These are phyloP conservation scores for Hyphopichia khmerensis DNA, from an alignment of 1,139 yeast species.

Conservation along the genomic window DNA sequence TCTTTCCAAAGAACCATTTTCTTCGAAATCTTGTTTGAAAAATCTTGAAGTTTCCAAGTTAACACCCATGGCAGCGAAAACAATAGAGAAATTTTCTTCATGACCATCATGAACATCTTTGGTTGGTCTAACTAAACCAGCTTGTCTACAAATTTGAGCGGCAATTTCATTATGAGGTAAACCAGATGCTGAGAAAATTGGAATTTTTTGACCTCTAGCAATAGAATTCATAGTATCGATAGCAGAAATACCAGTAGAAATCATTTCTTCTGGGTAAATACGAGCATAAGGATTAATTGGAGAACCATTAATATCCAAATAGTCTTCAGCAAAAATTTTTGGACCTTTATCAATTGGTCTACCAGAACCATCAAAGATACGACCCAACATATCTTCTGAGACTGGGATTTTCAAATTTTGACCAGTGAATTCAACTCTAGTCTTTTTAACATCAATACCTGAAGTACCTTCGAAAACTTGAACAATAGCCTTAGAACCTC, in stretches of 20 bases:
- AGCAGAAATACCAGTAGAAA: slow-evolving; percentile 96
- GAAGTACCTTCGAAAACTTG: slow-evolving; percentile 99
- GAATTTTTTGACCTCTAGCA: slow-evolving; percentile 99
- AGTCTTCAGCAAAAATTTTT: slow-evolving; percentile 96
- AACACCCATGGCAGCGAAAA: slow-evolving; percentile 84
- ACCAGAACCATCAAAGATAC: slow-evolving; percentile 98
- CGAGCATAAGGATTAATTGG: slow-evolving; percentile 98
- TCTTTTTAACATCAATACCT: slow-evolving; percentile 96
- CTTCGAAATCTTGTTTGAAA: slow-evolving; percentile 98
- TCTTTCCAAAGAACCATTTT: slow-evolving; percentile 97
- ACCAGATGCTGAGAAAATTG: slow-evolving; percentile 98
- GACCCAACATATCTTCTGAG: slow-evolving; percentile 94
- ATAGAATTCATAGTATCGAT: slow-evolving; percentile 99
- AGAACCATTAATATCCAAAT: slow-evolving; percentile 95
- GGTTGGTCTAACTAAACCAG: slow-evolving; percentile 98
- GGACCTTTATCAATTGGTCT: slow-evolving; percentile 99
- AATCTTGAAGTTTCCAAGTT: slow-evolving; percentile 49
- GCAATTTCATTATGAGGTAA: slow-evolving; percentile 99
- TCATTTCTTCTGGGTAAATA: slow-evolving; percentile 99
- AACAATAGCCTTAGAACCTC: slow-evolving; percentile 95
- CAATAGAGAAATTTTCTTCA: slow-evolving; percentile 98
- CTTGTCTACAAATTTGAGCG: slow-evolving; percentile 99
- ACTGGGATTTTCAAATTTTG: slow-evolving; percentile 90
- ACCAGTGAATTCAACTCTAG: slow-evolving; percentile 96
- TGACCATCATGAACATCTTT: slow-evolving; percentile 99